Base-by-base conservation (phyloP, 345 rosid species). In the Sisymbrium irio region DNA sequence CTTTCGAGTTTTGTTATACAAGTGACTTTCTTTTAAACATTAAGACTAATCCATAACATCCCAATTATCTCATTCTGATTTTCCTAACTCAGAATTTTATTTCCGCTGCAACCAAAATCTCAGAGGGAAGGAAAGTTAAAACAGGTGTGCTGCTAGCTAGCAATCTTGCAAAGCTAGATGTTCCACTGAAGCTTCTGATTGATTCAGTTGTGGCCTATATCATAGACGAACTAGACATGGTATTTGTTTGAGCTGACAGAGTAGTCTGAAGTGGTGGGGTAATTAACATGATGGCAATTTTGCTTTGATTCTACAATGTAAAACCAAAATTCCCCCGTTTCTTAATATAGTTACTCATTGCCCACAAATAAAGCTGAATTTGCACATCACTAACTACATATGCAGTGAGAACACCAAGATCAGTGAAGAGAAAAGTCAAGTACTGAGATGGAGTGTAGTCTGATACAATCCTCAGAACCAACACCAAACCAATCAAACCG, bases 161-260 rank as follows among this genome's bases (percentile, higher is more conserved):
- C 17, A 97, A 94, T 83, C 84, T 93, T 67, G 90, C 95, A 35
- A 91, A 86, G 79, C 96, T 94, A 20, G 93, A 94, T 78, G 85
- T 94, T 67, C 97, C 96, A 9, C 97, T 91, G 81, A 94, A 88
- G 87, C 89, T 94, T 63, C 83, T 91, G 36, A 83, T 94, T 50
- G 96, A 89, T 80, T 89, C 97, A 35, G 98, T 95, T 4, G 95
- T 88, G 54, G 98, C 95, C 3, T 94, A 94, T 79, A 62, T 79
- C n/a, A 91, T 94, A 96, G 97, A 89, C 63, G 98, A 89, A 82
- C 91, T 94, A 41, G 97, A 94, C 82, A 91, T 89, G 98, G 96
- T 94, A 17, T 78, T 94, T 71, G 91, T 91, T 20, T 96, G 98
- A 57, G 97, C 98, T 22, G 97, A 89, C 55, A 96, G 91, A 63